phyloP scores from a whole-genome alignment of 495 filamentous ascomycete species.

The Neurospora sp. region DNA sequence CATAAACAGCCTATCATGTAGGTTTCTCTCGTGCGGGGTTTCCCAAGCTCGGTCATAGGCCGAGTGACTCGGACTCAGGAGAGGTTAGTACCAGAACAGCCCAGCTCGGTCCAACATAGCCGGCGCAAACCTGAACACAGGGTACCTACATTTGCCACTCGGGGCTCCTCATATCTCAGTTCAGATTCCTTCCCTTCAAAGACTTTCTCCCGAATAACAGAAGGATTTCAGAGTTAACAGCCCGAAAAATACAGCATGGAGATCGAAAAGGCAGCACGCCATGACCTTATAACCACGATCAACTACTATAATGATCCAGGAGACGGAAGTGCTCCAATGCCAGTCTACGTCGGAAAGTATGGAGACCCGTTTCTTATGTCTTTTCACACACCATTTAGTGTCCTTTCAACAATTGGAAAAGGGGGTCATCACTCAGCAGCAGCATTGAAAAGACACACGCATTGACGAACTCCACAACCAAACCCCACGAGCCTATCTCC shows the following conservation, averaged over 20 bases:
- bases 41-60: neutral
- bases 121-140: neutral
- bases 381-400: neutral
- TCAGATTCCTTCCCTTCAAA: neutral
- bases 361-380: neutral
- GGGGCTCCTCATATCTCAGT: neutral
- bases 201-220: too few relatives aligned
- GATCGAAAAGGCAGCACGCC: neutral
- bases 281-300: conserved; percentile 41
- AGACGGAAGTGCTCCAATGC: conserved; percentile 45
- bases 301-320: conserved; percentile 50
- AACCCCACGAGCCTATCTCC: neutral
- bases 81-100: neutral
- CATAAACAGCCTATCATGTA: neutral
- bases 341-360: conserved; percentile 37
- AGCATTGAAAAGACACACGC: neutral
- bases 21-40: neutral
- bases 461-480: neutral
- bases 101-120: neutral
- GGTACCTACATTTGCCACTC: neutral
- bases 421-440: neutral
- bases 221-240: neutral
- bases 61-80: neutral
- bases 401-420: neutral
- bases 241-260: neutral